Evolutionary conservation across 768 basidiomycete species (phyloP).

Genomic region (Vararia minispora): DNA sequence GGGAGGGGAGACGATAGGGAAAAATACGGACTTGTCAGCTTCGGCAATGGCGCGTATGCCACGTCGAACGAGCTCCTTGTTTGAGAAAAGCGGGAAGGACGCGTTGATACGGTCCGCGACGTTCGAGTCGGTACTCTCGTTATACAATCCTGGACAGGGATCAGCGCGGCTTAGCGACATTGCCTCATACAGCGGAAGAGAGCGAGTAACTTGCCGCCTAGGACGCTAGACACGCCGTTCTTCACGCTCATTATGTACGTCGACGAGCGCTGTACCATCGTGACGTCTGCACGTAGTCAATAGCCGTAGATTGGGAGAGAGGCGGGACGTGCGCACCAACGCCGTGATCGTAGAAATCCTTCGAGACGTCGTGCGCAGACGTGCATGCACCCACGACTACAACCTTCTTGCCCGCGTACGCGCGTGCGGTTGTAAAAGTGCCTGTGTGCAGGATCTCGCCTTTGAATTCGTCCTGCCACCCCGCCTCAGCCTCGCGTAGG

Average conservation of each 20-base stretch:
- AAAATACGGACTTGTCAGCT: conserved; percentile 17
- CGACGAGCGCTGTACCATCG: conserved; percentile 22
- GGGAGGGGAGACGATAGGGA: neutral
- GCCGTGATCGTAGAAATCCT: conserved; percentile 19
- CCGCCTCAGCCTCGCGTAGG: neutral
- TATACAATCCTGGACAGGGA: conserved; percentile 7
- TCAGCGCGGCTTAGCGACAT: neutral
- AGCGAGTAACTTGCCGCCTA: conserved; percentile 5
- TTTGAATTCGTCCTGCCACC: conserved; percentile 21
- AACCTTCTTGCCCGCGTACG: conserved; percentile 28
- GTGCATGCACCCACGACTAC: conserved; percentile 28
- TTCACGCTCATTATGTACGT: conserved; percentile 25
- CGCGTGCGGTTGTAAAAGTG: conserved; percentile 19
- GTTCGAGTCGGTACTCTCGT: conserved; percentile 24
- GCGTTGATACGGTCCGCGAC: conserved; percentile 43
- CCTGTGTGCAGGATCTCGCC: conserved; percentile 23
- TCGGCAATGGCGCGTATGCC: conserved; percentile 22
- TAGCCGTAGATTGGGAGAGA: no score
- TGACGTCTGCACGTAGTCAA: conserved; percentile 12
- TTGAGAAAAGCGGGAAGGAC: conserved; percentile 31
- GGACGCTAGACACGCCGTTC: conserved; percentile 12
- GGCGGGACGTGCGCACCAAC: conserved; percentile 8
- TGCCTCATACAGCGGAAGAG: neutral
- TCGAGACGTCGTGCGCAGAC: conserved; percentile 23
- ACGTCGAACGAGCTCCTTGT: conserved; percentile 21